phyloP scores from a whole-genome alignment of 2,329 filamentous ascomycete genomes.

The Colletotrichum australisinense region DNA sequence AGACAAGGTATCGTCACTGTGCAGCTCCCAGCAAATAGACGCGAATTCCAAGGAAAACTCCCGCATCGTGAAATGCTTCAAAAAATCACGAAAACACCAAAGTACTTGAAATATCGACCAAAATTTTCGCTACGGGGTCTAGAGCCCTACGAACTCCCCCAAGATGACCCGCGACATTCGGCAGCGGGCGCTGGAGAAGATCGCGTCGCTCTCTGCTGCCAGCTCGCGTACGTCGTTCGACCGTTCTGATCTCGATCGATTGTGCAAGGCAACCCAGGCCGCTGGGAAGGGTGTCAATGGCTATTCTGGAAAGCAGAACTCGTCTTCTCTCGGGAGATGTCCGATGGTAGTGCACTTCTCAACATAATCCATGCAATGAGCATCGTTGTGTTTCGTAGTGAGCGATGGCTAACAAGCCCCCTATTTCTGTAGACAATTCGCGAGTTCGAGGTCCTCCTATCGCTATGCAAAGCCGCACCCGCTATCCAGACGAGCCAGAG shows the following conservation, averaged over 20 bases:
- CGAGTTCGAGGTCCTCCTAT: conserved; percentile 92
- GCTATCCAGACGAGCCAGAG: conserved; percentile 76
- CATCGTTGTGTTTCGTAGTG: not conserved
- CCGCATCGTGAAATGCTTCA: not conserved
- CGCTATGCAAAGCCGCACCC: conserved; percentile 90
- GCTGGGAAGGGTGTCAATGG: conserved; percentile 61
- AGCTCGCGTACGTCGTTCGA: conserved; percentile 66
- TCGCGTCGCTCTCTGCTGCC: conserved; percentile 70
- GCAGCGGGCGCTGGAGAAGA: conserved; percentile 72
- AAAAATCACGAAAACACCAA: not conserved
- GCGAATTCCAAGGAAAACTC: not conserved
- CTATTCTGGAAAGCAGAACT: conserved; percentile 49
- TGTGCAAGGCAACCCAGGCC: conserved; percentile 68
- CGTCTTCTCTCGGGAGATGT: conserved; percentile 60
- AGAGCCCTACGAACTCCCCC: not conserved
- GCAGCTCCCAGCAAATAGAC: conserved; percentile 8
- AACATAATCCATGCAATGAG: not conserved
- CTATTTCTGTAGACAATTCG: conserved; percentile 73
- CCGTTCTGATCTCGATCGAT: conserved; percentile 70
- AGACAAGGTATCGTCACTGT: conserved; percentile 23
- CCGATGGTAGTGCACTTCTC: conserved; percentile 66
- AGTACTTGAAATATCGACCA: not conserved
- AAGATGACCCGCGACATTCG: conserved; percentile 68
- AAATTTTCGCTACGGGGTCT: conserved; percentile 2
- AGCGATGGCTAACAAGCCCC: conserved; percentile 10